These are phyloP conservation scores for Cryptosporidium andersoni DNA, from an alignment of 169 alveolate species.

Conservation along the genomic window DNA sequence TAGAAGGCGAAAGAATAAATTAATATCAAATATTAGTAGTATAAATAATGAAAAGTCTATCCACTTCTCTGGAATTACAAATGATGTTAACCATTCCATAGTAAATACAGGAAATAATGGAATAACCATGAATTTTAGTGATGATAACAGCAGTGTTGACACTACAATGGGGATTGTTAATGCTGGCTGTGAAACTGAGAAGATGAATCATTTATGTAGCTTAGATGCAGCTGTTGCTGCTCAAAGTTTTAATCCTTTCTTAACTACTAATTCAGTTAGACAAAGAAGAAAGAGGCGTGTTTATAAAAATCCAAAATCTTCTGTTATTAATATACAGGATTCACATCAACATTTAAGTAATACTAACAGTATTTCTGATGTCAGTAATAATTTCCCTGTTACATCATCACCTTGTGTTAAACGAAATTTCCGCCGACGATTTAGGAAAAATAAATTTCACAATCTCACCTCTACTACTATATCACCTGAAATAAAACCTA, in stretches of 20 bases:
- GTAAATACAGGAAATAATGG: too few relatives aligned
- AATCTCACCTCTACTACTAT: neutral
- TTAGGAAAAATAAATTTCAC: conserved; percentile 3
- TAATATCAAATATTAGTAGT: too few relatives aligned
- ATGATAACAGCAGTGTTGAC: conserved; percentile 55
- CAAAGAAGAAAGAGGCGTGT: conserved; percentile 35
- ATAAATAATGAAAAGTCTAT: too few relatives aligned
- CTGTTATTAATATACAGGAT: too few relatives aligned
- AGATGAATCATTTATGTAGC: conserved; percentile 9
- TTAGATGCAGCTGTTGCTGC: conserved; percentile 63
- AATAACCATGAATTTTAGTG: conserved; percentile 7
- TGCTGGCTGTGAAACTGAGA: conserved; percentile 38
- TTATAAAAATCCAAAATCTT: too few relatives aligned
- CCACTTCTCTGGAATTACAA: too few relatives aligned
- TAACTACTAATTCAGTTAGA: too few relatives aligned
- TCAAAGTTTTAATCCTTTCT: conserved; percentile 42
- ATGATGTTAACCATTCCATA: too few relatives aligned
- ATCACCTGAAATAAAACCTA: neutral
- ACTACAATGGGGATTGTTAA: conserved; percentile 68
- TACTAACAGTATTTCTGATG: too few relatives aligned
- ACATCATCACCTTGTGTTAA: neutral
- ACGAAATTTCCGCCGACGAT: conserved; percentile 17
- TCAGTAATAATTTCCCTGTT: too few relatives aligned
- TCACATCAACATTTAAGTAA: too few relatives aligned
- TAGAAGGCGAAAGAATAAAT: too few relatives aligned